Evolutionary conservation across 31 red algal genomes (phyloP), one percentile per base, ranked within the genome.

Genomic region (Porphyra umbilicalis): DNA sequence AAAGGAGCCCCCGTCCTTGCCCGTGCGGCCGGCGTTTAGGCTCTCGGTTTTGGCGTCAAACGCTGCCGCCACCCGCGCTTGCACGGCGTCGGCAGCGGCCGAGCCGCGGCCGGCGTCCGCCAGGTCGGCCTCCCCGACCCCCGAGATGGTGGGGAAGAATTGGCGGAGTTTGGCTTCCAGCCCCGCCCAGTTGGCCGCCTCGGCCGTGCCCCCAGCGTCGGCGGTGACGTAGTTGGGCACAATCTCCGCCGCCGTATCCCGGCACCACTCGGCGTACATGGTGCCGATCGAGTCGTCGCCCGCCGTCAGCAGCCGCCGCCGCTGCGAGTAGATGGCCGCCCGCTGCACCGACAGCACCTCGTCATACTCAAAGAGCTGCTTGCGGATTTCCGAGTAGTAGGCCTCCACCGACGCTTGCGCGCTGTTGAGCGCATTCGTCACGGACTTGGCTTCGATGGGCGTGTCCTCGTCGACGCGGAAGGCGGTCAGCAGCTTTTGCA

Each of bases 291-390:
- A 32, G 10, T 89, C 79, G 39, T 77, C 71, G 39, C 85, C 85
- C 13, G 79, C 92, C 18, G 42, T 44, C 33, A 92, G 46, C 79
- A 96, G 76, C 77, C 75, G 77, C 80, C 85, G 83, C 40, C 94
- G 81, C 38, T 83, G 75, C 0, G 80, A 34, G 44, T 96, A 99
- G 31, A 99, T 85, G 13, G 92, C 89, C 20, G 79, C 68, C 75
- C 97, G 76, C 46, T 99, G 94, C 25, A 68, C 87, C 11, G 91
- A 80, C 6, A 96, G 78, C 75, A 99, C 92, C 76, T 97, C 75
- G 79, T 99, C 94, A 67, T 99, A 97, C 15, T 40, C 68, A 57
- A 91, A 95, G 3, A 99, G 88, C 57, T 90, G 82, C 81, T 95
- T 82, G 38, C 97, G 85, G 57, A 94, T 91, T 32, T 92, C 90